Percentiles rank a stretch among this genome's conserved stretches.
phyloP scores from a whole-genome alignment of 2,329 filamentous ascomycete species.

The Gnomoniopsis smithogilvyi region DNA sequence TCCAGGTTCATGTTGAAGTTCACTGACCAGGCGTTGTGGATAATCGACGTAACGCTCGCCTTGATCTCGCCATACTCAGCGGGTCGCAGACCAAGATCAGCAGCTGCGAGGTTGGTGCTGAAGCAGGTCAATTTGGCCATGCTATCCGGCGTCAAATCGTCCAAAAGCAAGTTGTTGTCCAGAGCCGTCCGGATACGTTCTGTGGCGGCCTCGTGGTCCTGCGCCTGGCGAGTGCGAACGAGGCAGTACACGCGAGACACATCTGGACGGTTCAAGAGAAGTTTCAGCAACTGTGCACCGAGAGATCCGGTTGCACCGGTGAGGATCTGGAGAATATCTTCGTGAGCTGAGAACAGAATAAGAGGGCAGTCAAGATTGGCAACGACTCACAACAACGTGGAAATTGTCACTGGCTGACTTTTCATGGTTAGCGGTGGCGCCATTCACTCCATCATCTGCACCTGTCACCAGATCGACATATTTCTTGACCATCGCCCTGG shows the following conservation, averaged over 20 bases:
- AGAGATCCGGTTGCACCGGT: conserved; percentile 62
- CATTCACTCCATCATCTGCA: conserved; percentile 23
- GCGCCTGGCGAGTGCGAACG: conserved; percentile 30
- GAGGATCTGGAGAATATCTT: conserved; percentile 34
- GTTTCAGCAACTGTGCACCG: conserved; percentile 55
- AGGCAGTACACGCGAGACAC: conserved; percentile 50
- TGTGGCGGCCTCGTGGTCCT: conserved; percentile 25
- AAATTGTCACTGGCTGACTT: conserved; percentile 4
- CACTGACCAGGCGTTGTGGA: conserved; percentile 12
- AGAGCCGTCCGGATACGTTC: conserved; percentile 28
- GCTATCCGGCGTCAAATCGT: background rate
- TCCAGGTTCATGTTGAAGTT: conserved; percentile 13
- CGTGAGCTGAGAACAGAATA: background rate
- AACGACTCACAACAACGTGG: conserved; percentile 29
- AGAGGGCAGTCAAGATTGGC: background rate
- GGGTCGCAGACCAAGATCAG: background rate
- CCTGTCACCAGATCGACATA: conserved; percentile 31
- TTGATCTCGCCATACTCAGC: background rate
- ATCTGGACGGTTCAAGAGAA: conserved; percentile 55
- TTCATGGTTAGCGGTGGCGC: background rate
- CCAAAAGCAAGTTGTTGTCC: background rate
- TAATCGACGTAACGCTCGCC: conserved; percentile 1
- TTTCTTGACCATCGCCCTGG: conserved; percentile 35
- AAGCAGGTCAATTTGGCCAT: background rate
- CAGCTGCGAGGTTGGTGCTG: background rate